Evolutionary conservation across 495 filamentous ascomycete genomes (phyloP).

Genomic region (Durotheca rogersii): DNA sequence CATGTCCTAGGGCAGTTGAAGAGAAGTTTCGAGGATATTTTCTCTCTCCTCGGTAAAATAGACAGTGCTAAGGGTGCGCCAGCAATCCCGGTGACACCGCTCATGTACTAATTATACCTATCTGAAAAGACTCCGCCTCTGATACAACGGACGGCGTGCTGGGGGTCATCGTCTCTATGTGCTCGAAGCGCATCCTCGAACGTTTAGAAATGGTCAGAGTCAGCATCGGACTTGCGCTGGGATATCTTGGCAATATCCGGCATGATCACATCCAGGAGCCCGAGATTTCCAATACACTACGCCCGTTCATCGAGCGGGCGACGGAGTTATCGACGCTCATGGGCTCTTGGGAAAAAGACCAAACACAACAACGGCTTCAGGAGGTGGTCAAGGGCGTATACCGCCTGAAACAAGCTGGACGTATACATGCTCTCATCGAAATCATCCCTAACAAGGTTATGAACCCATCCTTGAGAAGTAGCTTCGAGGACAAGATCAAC

Average conservation of each 20-base stretch:
- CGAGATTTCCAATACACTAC: neutral
- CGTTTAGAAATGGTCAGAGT: slow-evolving; percentile 33
- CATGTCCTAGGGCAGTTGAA: slow-evolving; percentile 30
- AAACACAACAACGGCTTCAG: slow-evolving; percentile 1
- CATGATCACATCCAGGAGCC: neutral
- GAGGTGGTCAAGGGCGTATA: slow-evolving; percentile 17
- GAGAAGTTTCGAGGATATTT: slow-evolving; percentile 34
- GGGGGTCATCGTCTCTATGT: slow-evolving; percentile 40
- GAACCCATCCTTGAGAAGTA: slow-evolving; percentile 2
- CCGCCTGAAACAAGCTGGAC: slow-evolving; percentile 9
- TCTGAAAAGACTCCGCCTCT: neutral
- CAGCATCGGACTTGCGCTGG: slow-evolving; percentile 13
- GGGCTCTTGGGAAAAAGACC: slow-evolving; percentile 12
- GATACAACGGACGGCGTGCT: slow-evolving; percentile 34
- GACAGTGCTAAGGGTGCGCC: slow-evolving; percentile 13
- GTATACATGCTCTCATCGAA: slow-evolving; percentile 2
- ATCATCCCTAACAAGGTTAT: slow-evolving; percentile 10
- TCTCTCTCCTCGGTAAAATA: slow-evolving; percentile 24
- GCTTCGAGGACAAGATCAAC: slow-evolving; percentile 32
- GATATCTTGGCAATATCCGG: neutral
- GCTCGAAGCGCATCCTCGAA: slow-evolving; percentile 36
- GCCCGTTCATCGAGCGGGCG: slow-evolving; percentile 4
- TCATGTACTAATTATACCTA: neutral
- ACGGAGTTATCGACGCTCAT: slow-evolving; percentile 11
- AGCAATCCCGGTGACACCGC: neutral